Base-by-base conservation (phyloP, 176 grass and related monocot genomes). In the Aegilops bicornis region DNA sequence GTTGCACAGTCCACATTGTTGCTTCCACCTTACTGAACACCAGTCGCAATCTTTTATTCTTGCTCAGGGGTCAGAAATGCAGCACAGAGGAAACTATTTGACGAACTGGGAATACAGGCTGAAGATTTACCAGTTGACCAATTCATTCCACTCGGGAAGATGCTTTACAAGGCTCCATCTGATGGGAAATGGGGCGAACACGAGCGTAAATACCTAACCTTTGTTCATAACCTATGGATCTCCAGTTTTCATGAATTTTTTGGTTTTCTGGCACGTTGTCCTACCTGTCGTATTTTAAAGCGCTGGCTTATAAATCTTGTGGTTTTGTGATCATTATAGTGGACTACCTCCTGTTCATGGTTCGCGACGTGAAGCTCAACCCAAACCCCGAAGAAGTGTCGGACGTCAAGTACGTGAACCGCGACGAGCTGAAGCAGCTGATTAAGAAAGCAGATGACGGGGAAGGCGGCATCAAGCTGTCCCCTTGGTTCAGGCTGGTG, bases 111-210 rank as follows among this genome's bases (percentile, higher is more conserved):
- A 52, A 96, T 99, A 81, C 83, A 82, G 6, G 84, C 89, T 16
- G 89, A 91, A 61, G 94, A 96, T 7, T 74, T 99, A 75, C 97
- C 94, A 19, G 82, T 99, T 2, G 94, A 94, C 42, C 48, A 96
- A 75, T 96, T 99, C 84, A 91, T 83, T 77, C 94, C 94, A 19
- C 94, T 96, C 0, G 92, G 97, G 7, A 91, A 89, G 64, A 91
- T 99, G 8, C 92, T 99, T 56, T 96, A 99, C 83, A 99, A 99
- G 80, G 97, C 97, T 52, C 94, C 94, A 9, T 96, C 94, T 36
- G 97, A 99, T 83, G 94, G 94, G 24, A 96, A 93, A 87, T 99
- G 94, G 97, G 97, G 94, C 19, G 97, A 99, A 65, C 94, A 99
- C 32, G 97, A 99, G 64, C 3, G 92, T 99, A 92, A 40, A 37